A percentile compares a stretch with the other conserved stretches of the same genome.
Evolutionary conservation across 495 filamentous ascomycete genomes (phyloP).

Genomic region (Clohesyomyces aquaticus): DNA sequence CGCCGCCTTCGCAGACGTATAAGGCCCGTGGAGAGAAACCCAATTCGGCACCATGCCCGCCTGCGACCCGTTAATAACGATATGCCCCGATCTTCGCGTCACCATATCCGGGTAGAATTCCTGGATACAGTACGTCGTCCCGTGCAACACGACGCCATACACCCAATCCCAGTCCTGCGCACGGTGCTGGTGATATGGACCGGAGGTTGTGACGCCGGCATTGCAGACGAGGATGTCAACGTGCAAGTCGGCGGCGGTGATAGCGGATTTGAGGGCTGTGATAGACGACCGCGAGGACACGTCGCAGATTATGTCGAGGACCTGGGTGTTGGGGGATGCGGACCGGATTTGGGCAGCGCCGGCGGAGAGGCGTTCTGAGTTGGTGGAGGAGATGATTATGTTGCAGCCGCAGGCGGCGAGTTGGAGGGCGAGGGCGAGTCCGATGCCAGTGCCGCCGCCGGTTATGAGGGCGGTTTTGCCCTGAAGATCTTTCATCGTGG

Average conservation of each 20-base stretch:
- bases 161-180: slow-evolving; percentile 34
- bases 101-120: slow-evolving; percentile 34
- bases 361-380: slow-evolving; percentile 16
- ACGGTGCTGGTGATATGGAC: slow-evolving; percentile 19
- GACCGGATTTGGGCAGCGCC: slow-evolving; percentile 23
- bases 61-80: slow-evolving; percentile 30
- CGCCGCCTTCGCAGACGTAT: slow-evolving; percentile 31
- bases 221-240: slow-evolving; percentile 32
- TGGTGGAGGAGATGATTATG: slow-evolving; percentile 25
- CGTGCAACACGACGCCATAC: slow-evolving; percentile 27
- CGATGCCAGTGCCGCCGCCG: slow-evolving; percentile 33
- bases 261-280: slow-evolving; percentile 20
- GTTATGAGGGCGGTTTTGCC: slow-evolving; percentile 33
- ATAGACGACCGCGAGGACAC: slow-evolving; percentile 22
- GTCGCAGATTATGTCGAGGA: slow-evolving; percentile 29
- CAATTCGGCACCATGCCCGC: slow-evolving; percentile 34
- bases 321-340: slow-evolving; percentile 20
- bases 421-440: slow-evolving; percentile 25
- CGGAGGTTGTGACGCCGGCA: slow-evolving; percentile 27
- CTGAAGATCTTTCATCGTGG: slow-evolving; percentile 29
- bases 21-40: slow-evolving; percentile 29
- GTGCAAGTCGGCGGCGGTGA: slow-evolving; percentile 17
- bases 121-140: slow-evolving; percentile 25
- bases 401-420: slow-evolving; percentile 25
- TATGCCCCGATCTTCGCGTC: slow-evolving; percentile 18